Base-by-base conservation (phyloP, 176 grass and related monocot genomes). In the Carex scoparia region DNA sequence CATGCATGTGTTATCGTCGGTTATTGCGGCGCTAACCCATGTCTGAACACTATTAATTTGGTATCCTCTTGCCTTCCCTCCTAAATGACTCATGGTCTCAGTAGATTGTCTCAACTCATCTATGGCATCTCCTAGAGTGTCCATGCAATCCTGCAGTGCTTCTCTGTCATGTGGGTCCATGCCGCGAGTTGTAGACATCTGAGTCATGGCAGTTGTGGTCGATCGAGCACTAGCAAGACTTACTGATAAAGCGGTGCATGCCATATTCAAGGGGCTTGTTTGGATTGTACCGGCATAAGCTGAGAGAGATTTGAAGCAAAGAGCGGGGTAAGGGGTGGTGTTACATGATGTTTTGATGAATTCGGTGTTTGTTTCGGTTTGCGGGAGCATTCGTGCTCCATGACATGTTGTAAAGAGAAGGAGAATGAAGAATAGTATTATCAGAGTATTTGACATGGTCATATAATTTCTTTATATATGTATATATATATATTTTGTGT, bases 1-100 rank as follows among this genome's bases (percentile, higher is more conserved):
- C 85, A 94, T 69, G 87, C 94, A 97, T 64, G 85, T 94, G 88
- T 89, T 79, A 67, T 87, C 88, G 62, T 97, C 85, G 10, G 94
- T 97, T 60, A 97, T 82, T 60, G 94, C 94, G 3, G 94, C 92
- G 88, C 94, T 97, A 35, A 92, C 90, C 94, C 94, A 97, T 31
- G 94, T 92, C 85, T 88, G 86, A 77, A 92, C 87, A 87, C 53
- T 91, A 79, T 86, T 76, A 65, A 97, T 82, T 81, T 88, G 64
- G 80, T 92, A 90, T 66, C 79, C 79, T 2, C 66, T 40, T 35
- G 65, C 6, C 62, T 85, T 70, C n/a, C 51, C 48, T 65, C 37
- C 68, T 51, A 90, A 44, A 23, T 54, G 60, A 19, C 16, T 71
- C 94, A 97, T 97, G 54, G 84, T 72, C 12, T 89, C 61, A 57